Base-by-base conservation (phyloP, 371 early-diverging fungal species). In the Rhizopus microsporus region DNA sequence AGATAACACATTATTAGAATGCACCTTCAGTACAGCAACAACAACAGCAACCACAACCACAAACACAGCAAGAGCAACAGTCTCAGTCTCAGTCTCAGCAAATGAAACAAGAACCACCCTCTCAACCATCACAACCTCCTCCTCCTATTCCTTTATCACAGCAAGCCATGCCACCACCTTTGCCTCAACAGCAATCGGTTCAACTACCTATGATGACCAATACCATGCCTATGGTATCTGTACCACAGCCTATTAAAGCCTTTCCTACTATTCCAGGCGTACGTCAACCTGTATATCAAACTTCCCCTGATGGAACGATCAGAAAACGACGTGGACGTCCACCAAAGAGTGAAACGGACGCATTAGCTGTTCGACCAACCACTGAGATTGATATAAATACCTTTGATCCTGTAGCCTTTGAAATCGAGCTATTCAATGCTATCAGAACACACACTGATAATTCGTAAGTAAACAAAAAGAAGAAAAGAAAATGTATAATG, bases 301-400 rank as follows among this genome's bases (percentile, higher is more conserved):
- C 46, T 12, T 32, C 47, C 17, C 44, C 58, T 13, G 54, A 65
- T 44, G 58, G 54, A 44, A 29, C 34, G 0, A 31, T 54, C n/a
- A 65, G 62, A 45, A 77, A 77, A 42, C 63, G 72, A 54, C 56
- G 77, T 50, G 77, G 77, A 29, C 60, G 77, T 47, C 77, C 77
- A 16, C 77, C 74, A 3, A 77, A 77, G 51, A 65, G 72, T 37
- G 77, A 77, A 37, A 68, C 63, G 2, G 77, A 77, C 10, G 64
- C 60, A 10, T 56, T 56, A 7, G 60, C 66, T 42, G 54, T 50
- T n/a, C 58, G 68, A 30, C 74, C 77, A 0, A 66, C 66, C 1
- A 55, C 59, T 15, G 65, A 71, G 56, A 69, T 77, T 13, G 71
- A 74, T 52, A 53, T 77, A 32, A 48, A 38, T 1, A 61, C 67